Evolutionary conservation across 257 asterid genomes (phyloP).

Genomic region (Solanum dulcamara): DNA sequence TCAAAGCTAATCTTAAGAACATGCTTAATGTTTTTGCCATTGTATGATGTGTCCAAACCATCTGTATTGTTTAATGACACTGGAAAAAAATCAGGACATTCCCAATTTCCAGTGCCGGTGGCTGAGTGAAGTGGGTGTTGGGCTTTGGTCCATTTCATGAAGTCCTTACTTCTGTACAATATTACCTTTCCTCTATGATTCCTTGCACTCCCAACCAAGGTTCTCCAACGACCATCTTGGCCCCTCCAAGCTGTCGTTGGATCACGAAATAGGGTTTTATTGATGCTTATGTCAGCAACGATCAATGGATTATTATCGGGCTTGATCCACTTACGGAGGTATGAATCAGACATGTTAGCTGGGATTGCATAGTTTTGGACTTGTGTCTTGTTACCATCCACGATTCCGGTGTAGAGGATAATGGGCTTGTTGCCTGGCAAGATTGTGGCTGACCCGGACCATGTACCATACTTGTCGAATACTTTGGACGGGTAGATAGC

Average conservation of each 20-base stretch:
- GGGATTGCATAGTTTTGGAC: conserved; percentile 82
- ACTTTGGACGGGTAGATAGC: conserved; percentile 54
- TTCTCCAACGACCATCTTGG: conserved; percentile 47
- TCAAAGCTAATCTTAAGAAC: conserved; percentile 69
- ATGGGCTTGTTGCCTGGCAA: conserved; percentile 58
- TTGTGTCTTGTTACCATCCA: conserved; percentile 33
- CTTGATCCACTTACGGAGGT: conserved; percentile 49
- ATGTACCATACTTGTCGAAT: conserved; percentile 57
- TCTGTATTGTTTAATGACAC: conserved; percentile 13
- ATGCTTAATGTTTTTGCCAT: conserved; percentile 30
- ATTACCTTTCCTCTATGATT: conserved; percentile 23
- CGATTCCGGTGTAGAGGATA: conserved; percentile 67
- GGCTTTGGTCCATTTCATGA: conserved; percentile 46
- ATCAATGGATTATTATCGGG: conserved; percentile 67
- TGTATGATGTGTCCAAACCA: conserved; percentile 42
- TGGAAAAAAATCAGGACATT: conserved; percentile 71
- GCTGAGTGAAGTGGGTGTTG: conserved; percentile 33
- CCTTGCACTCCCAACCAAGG: conserved; percentile 28
- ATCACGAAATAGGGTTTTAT: conserved; percentile 58
- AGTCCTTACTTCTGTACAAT: conserved; percentile 48
- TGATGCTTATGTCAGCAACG: conserved; percentile 16
- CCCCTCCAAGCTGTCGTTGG: conserved; percentile 76
- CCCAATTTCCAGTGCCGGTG: conserved; percentile 46
- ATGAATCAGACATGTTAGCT: conserved; percentile 50
- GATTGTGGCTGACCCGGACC: conserved; percentile 80